phyloP scores from a whole-genome alignment of 2,329 filamentous ascomycete genomes.

The Nannizziopsis arthrosporioides region DNA sequence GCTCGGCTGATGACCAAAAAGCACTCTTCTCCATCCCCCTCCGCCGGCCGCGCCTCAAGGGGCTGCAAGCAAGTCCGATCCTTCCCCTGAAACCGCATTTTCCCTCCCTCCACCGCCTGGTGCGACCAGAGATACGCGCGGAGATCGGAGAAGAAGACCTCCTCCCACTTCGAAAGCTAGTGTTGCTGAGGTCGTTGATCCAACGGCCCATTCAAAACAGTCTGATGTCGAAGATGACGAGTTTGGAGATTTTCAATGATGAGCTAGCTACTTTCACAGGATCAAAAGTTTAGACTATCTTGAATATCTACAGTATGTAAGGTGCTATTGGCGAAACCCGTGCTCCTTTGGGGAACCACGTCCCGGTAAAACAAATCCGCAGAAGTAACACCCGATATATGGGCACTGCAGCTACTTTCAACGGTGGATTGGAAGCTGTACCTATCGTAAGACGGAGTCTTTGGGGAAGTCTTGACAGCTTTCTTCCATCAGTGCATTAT shows the following conservation, averaged over 20 bases:
- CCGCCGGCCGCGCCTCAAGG: conserved; percentile 29
- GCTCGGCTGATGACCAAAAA: conserved; percentile 29
- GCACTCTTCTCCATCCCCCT: conserved; percentile 62
- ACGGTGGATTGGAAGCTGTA: too few species aligned
- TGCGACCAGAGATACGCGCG: conserved; percentile 34
- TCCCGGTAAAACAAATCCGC: too few species aligned
- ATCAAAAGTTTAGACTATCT: too few species aligned
- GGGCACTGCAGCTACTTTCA: too few species aligned
- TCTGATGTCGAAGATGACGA: conserved; percentile 63
- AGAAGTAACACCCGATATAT: too few species aligned
- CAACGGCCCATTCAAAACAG: neutral
- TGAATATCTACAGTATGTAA: too few species aligned
- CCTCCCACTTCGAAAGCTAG: conserved; percentile 42
- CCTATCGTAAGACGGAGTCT: neutral
- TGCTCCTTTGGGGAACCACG: too few species aligned
- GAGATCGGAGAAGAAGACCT: conserved; percentile 47
- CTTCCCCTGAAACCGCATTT: conserved; percentile 11
- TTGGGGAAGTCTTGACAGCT: too few species aligned
- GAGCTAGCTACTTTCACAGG: neutral
- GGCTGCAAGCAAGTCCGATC: neutral
- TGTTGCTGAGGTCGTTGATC: conserved; percentile 33
- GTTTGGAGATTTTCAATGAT: conserved; percentile 65
- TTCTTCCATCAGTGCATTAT: too few species aligned
- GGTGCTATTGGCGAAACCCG: too few species aligned
- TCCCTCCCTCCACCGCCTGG: conserved; percentile 54